Evolutionary conservation across 2,329 filamentous ascomycete genomes (phyloP).

Genomic region (Westerdykella sp.): DNA sequence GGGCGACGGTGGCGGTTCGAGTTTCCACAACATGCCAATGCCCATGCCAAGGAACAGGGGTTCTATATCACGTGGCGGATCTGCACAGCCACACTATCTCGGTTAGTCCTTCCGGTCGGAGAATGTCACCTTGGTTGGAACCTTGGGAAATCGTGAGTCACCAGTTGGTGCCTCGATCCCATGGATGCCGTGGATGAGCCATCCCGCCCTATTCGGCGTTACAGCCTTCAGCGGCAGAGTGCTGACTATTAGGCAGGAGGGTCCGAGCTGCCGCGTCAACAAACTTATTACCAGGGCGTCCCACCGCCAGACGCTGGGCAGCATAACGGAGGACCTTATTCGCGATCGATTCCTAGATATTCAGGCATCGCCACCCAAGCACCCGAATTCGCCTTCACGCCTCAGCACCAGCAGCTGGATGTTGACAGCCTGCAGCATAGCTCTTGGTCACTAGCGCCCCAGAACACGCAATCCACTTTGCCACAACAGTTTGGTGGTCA

Average conservation of each 20-base stretch:
- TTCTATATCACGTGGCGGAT: not conserved
- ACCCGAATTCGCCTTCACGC: slow-evolving; percentile 20
- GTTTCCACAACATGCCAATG: not conserved
- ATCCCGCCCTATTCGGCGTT: slow-evolving; percentile 2
- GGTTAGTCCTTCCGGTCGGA: not conserved
- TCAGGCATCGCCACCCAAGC: slow-evolving; percentile 19
- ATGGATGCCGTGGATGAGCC: too few species aligned
- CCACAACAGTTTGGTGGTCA: slow-evolving; percentile 30
- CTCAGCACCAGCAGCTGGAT: slow-evolving; percentile 16
- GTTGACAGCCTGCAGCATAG: slow-evolving; percentile 13
- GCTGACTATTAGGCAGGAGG: slow-evolving; percentile 9
- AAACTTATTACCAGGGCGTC: slow-evolving; percentile 7
- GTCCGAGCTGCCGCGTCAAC: not conserved
- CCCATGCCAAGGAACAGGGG: not conserved
- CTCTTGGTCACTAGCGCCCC: slow-evolving; percentile 22
- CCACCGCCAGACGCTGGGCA: not conserved
- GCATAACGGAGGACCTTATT: slow-evolving; percentile 1
- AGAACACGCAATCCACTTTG: slow-evolving; percentile 16
- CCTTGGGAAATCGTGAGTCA: not conserved
- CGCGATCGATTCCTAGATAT: slow-evolving; percentile 15
- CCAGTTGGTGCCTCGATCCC: too few species aligned
- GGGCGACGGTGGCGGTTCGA: not conserved
- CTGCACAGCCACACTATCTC: slow-evolving; percentile 1
- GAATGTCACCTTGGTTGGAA: not conserved
- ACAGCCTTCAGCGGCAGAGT: slow-evolving; percentile 6